Conservation (phyloP, 331 rosid species). For the Rosa hybrid region DNA sequence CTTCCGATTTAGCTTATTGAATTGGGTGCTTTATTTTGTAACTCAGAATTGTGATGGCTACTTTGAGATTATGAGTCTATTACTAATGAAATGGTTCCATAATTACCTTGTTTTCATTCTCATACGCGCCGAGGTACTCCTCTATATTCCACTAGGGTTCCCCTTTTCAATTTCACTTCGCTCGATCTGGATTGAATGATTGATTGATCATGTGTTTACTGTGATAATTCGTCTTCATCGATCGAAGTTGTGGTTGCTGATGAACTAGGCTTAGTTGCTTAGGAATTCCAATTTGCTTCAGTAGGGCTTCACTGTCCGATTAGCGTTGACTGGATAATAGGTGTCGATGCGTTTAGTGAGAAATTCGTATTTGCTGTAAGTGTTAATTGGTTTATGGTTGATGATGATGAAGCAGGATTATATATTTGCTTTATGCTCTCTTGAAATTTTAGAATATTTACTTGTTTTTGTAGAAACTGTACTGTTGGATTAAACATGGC, state of each 20-base stretch:
- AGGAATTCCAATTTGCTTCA: background rate
- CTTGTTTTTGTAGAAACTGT: background rate
- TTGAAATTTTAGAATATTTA: background rate
- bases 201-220: slow-evolving; percentile 12
- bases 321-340: background rate
- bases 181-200: background rate
- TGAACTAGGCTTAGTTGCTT: background rate
- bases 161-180: background rate
- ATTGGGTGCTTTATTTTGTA: no score
- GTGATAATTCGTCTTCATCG: background rate
- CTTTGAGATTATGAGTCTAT: no score
- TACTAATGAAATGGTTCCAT: slow-evolving; percentile 36
- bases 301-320: background rate
- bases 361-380: background rate
- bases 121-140: slow-evolving; percentile 76
- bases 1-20: no score
- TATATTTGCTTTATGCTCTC: background rate
- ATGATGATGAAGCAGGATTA: background rate
- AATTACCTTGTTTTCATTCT: slow-evolving; percentile 93
- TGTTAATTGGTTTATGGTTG: slow-evolving; percentile 4
- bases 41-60: no score
- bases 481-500: background rate
- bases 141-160: background rate
- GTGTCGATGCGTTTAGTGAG: no score
- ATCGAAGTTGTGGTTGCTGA: no score